phyloP scores from a whole-genome alignment of 352 stramenopile genomes.

The Phytopythium ostracodes region DNA sequence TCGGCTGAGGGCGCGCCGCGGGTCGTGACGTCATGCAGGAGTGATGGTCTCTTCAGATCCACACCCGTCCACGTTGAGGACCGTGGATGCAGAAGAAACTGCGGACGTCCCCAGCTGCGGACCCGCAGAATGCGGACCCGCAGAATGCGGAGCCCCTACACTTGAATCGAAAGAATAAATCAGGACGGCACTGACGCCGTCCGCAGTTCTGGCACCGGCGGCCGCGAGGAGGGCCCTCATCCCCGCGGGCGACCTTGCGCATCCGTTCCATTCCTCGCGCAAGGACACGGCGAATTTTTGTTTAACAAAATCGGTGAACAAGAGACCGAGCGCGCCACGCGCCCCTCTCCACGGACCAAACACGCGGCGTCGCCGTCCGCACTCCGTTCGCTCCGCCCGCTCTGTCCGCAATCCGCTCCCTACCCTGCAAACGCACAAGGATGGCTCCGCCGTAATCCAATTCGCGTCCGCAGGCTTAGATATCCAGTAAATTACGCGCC shows the following conservation, averaged over 20 bases:
- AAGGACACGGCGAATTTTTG: background rate
- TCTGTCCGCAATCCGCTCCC: background rate
- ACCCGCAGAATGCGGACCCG: background rate
- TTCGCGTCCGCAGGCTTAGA: too few species aligned
- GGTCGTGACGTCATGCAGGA: conserved; percentile 12
- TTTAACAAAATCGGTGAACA: background rate
- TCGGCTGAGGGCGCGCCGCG: background rate
- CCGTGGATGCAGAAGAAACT: background rate
- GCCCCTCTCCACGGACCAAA: background rate
- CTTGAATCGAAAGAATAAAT: background rate
- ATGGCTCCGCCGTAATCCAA: too few species aligned
- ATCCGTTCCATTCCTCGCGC: background rate
- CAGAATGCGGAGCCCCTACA: background rate
- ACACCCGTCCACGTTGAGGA: background rate
- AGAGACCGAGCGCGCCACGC: background rate
- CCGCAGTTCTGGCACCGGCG: background rate
- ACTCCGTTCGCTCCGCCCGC: too few species aligned
- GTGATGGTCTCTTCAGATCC: conserved; percentile 2
- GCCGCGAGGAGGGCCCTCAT: background rate
- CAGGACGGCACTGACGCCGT: background rate
- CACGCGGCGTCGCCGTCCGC: background rate
- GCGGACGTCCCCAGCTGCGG: too few species aligned
- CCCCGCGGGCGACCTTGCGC: background rate
- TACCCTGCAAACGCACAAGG: background rate
- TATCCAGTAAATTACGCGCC: too few species aligned